Conservation (phyloP, 768 basidiomycete genomes). For the Trametes coccinea region DNA sequence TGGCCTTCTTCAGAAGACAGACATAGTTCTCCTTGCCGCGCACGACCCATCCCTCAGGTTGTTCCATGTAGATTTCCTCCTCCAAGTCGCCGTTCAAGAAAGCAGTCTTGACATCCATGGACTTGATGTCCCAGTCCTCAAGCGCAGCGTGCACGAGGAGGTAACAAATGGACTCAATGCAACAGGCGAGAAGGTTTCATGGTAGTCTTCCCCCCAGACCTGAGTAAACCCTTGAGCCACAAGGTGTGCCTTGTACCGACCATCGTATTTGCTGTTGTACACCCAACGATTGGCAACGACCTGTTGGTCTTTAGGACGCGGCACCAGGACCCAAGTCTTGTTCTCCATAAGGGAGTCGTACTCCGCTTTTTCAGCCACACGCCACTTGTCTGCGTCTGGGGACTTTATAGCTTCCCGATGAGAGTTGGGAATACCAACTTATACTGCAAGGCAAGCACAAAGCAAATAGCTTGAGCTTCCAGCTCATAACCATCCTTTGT, state of each 20-base stretch:
- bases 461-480: not conserved
- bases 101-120: constrained; percentile 30
- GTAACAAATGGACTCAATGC: constrained; percentile 23
- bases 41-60: constrained; percentile 26
- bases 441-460: not conserved
- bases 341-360: constrained; percentile 8
- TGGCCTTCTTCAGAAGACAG: constrained; percentile 27
- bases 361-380: not conserved
- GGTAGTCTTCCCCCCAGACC: constrained; percentile 32
- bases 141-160: constrained; percentile 29
- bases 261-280: not conserved
- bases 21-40: constrained; percentile 26
- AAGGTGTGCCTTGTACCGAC: constrained; percentile 34
- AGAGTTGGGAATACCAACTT: not conserved
- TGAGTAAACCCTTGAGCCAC: constrained; percentile 40
- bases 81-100: constrained; percentile 33
- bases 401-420: not conserved
- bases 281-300: not conserved
- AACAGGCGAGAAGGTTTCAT: constrained; percentile 33
- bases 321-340: constrained; percentile 2
- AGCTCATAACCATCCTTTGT: not conserved
- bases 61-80: constrained; percentile 32
- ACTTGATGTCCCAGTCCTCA: constrained; percentile 28
- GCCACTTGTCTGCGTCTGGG: not conserved
- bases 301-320: constrained; percentile 23